Conservation (phyloP, 192 early-diverging fungal genomes). For the Backusella sp. region DNA sequence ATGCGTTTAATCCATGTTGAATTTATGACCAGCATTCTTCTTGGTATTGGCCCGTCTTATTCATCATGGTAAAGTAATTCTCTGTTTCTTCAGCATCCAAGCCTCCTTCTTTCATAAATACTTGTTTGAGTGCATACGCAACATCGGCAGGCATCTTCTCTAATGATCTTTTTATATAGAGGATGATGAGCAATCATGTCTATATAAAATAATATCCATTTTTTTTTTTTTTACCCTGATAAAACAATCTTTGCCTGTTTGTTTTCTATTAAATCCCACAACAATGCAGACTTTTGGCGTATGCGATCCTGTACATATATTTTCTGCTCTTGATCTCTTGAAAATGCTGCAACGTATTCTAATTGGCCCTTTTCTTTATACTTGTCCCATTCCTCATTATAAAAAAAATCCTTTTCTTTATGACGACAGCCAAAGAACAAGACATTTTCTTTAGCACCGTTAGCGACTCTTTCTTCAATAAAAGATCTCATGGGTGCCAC, state of each 20-base stretch:
- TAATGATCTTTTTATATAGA: slow-evolving; percentile 49
- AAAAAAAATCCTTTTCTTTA: slow-evolving; percentile 71
- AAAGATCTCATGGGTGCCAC: slow-evolving; percentile 91
- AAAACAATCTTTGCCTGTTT: slow-evolving; percentile 63
- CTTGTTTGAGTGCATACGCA: slow-evolving; percentile 55
- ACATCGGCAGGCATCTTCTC: slow-evolving; percentile 76
- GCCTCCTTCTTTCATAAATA: slow-evolving; percentile 52
- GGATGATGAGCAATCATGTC: neutral
- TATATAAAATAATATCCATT: no score
- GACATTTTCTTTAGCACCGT: slow-evolving; percentile 59
- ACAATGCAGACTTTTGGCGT: slow-evolving; percentile 45
- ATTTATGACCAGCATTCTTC: slow-evolving; percentile 82
- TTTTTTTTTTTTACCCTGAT: slow-evolving; percentile 55
- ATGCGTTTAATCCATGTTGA: no score
- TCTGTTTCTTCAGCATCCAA: slow-evolving; percentile 56
- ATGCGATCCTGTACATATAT: slow-evolving; percentile 82
- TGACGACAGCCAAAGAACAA: slow-evolving; percentile 88
- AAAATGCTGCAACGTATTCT: slow-evolving; percentile 76
- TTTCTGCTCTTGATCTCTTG: slow-evolving; percentile 81
- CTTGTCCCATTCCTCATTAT: slow-evolving; percentile 61
- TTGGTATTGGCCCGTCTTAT: slow-evolving; percentile 71
- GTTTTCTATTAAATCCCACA: slow-evolving; percentile 67
- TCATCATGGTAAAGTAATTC: slow-evolving; percentile 59
- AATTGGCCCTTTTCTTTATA: slow-evolving; percentile 52
- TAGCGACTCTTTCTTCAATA: slow-evolving; percentile 52